Evolutionary conservation across 352 stramenopile species (phyloP).

Genomic region (Phytophthora pini): DNA sequence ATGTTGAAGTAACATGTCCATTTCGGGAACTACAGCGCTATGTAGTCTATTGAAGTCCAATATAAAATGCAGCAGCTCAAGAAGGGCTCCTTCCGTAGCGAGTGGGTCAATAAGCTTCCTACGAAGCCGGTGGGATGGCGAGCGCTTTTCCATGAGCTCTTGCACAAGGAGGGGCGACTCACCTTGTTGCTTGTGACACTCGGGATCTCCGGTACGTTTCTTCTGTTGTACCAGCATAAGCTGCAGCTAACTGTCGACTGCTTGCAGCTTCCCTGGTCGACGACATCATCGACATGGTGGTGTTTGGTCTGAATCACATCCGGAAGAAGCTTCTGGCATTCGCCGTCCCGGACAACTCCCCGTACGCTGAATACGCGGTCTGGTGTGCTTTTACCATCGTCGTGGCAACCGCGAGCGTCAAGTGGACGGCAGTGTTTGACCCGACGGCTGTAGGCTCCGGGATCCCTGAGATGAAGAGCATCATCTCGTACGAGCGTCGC

Average conservation of each 20-base stretch:
- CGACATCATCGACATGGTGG: conserved; percentile 39
- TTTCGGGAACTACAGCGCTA: not conserved
- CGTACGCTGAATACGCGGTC: conserved; percentile 26
- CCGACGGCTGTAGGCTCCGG: conserved; percentile 62
- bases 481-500: conserved; percentile 67
- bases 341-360: conserved; percentile 19
- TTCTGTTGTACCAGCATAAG: not conserved
- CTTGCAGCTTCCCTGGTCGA: conserved; percentile 59
- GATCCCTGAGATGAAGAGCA: conserved; percentile 83
- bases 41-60: not conserved
- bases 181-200: conserved; percentile 60
- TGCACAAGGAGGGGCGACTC: conserved; percentile 62
- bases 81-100: conserved; percentile 30
- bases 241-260: not conserved
- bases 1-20: conserved; percentile 24
- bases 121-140: conserved; percentile 43
- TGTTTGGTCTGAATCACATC: conserved; percentile 42
- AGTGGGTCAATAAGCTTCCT: conserved; percentile 53
- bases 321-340: conserved; percentile 19
- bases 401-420: conserved; percentile 41
- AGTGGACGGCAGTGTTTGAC: conserved; percentile 56
- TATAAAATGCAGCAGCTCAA: conserved; percentile 9
- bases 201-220: conserved; percentile 51
- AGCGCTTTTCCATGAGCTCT: conserved; percentile 38
- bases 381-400: conserved; percentile 48